Conservation (phyloP, 495 filamentous ascomycete genomes). For the Aspergillus bridgeri region DNA sequence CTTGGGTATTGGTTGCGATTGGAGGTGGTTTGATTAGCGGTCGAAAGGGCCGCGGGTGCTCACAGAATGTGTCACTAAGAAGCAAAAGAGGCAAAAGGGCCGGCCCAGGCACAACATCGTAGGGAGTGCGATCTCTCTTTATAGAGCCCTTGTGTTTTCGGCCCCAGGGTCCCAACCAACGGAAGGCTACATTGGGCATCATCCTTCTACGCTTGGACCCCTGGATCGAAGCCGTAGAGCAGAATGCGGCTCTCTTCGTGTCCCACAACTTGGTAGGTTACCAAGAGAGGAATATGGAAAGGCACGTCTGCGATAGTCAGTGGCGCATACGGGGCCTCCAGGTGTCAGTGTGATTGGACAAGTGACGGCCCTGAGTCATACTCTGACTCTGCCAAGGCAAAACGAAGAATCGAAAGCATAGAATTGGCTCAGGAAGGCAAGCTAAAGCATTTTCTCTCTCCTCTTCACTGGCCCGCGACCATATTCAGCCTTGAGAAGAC, state of each 20-base stretch:
- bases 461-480: neutral
- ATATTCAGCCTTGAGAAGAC: neutral
- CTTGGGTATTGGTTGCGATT: neutral
- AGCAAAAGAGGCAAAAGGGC: neutral
- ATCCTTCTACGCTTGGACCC: neutral
- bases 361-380: neutral
- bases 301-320: neutral
- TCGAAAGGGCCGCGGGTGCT: neutral
- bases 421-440: neutral
- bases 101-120: neutral
- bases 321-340: neutral
- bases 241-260: neutral
- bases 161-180: neutral
- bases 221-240: neutral
- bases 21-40: neutral
- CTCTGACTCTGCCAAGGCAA: neutral
- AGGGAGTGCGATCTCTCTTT: neutral
- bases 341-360: neutral
- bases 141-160: neutral
- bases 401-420: neutral
- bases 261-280: neutral
- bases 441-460: neutral
- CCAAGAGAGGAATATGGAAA: neutral
- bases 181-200: neutral
- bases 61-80: neutral